These are phyloP conservation scores for Gyrodon lividus DNA, from an alignment of 768 basidiomycete genomes.

Conservation along the genomic window DNA sequence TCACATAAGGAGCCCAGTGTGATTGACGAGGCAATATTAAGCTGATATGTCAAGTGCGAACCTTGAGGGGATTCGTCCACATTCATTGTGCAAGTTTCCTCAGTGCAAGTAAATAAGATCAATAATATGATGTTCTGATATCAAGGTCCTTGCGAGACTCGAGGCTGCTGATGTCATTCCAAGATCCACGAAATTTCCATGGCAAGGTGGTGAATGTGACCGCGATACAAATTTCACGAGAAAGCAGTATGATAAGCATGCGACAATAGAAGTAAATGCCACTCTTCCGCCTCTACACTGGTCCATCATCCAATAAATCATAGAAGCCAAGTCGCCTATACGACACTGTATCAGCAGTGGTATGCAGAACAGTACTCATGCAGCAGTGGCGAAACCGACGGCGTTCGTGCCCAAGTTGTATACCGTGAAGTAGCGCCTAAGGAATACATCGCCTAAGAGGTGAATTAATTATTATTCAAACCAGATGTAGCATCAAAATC, in stretches of 20 bases:
- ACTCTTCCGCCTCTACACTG: background rate
- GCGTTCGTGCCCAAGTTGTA: slow-evolving; percentile 77
- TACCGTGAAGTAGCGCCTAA: slow-evolving; percentile 91
- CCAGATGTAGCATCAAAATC: slow-evolving; percentile 13
- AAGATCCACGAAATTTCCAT: background rate
- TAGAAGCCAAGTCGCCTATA: too few species aligned
- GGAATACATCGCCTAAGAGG: slow-evolving; percentile 75
- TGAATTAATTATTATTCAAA: slow-evolving; percentile 8
- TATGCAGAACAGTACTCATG: slow-evolving; percentile 20
- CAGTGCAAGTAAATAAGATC: background rate
- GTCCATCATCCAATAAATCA: slow-evolving; percentile 10
- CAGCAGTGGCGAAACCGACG: slow-evolving; percentile 74
- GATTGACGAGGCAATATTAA: background rate
- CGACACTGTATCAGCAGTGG: background rate
- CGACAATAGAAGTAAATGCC: background rate
- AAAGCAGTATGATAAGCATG: background rate
- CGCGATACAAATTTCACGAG: background rate
- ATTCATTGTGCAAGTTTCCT: slow-evolving; percentile 13
- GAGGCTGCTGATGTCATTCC: background rate
- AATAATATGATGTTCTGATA: too few species aligned
- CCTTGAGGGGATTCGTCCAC: background rate
- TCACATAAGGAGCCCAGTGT: slow-evolving; percentile 4
- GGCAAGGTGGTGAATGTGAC: too few species aligned
- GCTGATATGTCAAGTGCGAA: slow-evolving; percentile 1
- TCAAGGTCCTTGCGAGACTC: background rate